Base-by-base conservation (phyloP, 331 rosid genomes). In the Acacia pycnantha region DNA sequence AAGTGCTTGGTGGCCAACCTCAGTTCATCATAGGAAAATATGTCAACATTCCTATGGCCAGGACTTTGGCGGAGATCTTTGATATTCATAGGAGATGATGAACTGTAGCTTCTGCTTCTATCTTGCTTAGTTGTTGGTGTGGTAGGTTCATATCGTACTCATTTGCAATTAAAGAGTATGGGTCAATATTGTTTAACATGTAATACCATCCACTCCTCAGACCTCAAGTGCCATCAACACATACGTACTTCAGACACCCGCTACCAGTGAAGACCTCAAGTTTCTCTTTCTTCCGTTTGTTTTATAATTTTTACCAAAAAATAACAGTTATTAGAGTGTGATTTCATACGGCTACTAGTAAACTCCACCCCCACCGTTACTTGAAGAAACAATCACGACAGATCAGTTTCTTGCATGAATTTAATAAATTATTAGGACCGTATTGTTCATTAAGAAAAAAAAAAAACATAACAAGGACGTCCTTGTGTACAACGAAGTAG, bases 61-160 rank as follows among this genome's bases (percentile, higher is more conserved):
- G 94, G 90, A 75, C 85, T 79, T 81, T 79, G 81, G 21, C 95
- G 97, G 21, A 95, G 97, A 81, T 93, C 97, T 73, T 87, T 89
- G 79, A 95, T 84, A 83, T 95, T 83, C 87, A 87, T 90, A 11
- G 90, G 83, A 67, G 83, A 86, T 73, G 85, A 66, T 47, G 87
- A 85, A 86, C 76, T n/a, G 35, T 71, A 74, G 53, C 67, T 73
- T 51, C 53, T 21, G 40, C 61, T 84, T 64, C 40, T 69, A 31
- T 85, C 73, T 3, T 75, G 35, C 35, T 73, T 43, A 65, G 68
- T n/a, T n/a, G 73, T 72, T 27, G 84, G 46, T 76, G 80, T 47
- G 41, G 80, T 75, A n/a, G 85, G 77, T 67, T 68, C 94, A 88
- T 82, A 73, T 85, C 90, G 84, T 83, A 77, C 77, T 50, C 84